Base-by-base conservation (phyloP, 352 stramenopile genomes). In the Blastocystis sp. region DNA sequence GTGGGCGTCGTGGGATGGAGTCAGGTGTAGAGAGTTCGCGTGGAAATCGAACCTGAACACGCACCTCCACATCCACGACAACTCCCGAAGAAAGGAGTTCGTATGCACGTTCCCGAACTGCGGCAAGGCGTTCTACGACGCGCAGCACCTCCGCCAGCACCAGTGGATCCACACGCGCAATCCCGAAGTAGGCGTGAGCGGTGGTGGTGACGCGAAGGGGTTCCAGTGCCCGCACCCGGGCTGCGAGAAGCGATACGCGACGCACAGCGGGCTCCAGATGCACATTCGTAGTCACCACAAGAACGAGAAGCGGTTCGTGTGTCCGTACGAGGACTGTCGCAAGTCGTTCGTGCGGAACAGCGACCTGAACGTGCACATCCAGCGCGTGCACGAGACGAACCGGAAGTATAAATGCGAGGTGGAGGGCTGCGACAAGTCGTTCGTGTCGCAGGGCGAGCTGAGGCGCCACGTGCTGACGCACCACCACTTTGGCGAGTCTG, bases 171-270 rank as follows among this genome's bases (percentile, higher is more conserved):
- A 89, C 60, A 89, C 33, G 31, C 79, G 79, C 0, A 76, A 76
- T 35, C 60, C 55, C 4, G 29, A 89, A n/a, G 79, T 77, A 21
- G 24, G 33, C 29, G 24, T 41, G 2, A 16, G 10, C 3, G 33
- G 2, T 26, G 35, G 33, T 16, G 24, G 6, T 89, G 26, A 35
- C 6, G 19, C 2, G 29, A 31, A 89, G 79, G 39, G 35, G 41
- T 89, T 65, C 41, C 45, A 62, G 3, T 89, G 79, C 29, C 33
- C 61, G 26, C 62, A 79, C 39, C 39, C 61, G 4, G 79, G 79
- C 19, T 89, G 79, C 45, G 55, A 89, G 31, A 89, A 89, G 62
- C 78, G 79, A 29, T 89, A 89, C 60, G 62, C 79, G 16, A 89
- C 79, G 31, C 50, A 50, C 31, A 62, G 79, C 35, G 79, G 79